These are phyloP conservation scores for Penicillium occitanis DNA, from an alignment of 2,329 filamentous ascomycete genomes.

Conservation along the genomic window DNA sequence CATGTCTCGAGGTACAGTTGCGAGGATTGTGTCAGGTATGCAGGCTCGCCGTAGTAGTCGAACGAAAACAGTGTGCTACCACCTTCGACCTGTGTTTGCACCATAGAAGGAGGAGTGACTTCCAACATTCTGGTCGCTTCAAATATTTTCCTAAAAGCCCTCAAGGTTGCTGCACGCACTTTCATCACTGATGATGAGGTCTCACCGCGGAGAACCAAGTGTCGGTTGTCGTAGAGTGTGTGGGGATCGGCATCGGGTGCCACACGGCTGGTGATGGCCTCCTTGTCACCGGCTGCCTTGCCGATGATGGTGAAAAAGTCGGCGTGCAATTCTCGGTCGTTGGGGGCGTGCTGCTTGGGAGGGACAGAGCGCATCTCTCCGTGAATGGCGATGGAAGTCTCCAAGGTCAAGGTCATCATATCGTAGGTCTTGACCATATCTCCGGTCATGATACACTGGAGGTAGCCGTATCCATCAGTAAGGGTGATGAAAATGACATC, in stretches of 20 bases:
- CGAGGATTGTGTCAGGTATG: constrained; percentile 94
- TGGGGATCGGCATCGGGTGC: constrained; percentile 68
- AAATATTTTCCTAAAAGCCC: constrained; percentile 76
- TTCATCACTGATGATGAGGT: constrained; percentile 82
- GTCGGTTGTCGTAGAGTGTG: constrained; percentile 75
- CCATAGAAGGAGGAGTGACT: constrained; percentile 84
- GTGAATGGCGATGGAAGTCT: constrained; percentile 80
- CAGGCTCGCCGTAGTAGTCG: constrained; percentile 82
- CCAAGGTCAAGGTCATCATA: constrained; percentile 77
- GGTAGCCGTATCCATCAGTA: constrained; percentile 75
- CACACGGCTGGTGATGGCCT: constrained; percentile 84
- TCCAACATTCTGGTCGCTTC: constrained; percentile 75
- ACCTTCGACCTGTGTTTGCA: constrained; percentile 93
- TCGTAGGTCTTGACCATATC: constrained; percentile 90
- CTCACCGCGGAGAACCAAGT: constrained; percentile 82
- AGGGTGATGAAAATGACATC: constrained; percentile 84
- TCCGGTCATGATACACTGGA: constrained; percentile 82
- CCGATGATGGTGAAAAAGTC: constrained; percentile 83
- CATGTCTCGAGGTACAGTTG: constrained; percentile 97
- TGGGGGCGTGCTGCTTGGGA: constrained; percentile 72
- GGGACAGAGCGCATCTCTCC: constrained; percentile 84
- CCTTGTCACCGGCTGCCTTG: constrained; percentile 78
- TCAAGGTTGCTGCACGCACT: constrained; percentile 76
- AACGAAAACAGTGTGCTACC: constrained; percentile 88
- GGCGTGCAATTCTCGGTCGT: constrained; percentile 83